Evolutionary conservation across 176 grass and related monocot species (phyloP), one percentile per base, ranked within the genome.

Genomic region (Microstegium vimineum): DNA sequence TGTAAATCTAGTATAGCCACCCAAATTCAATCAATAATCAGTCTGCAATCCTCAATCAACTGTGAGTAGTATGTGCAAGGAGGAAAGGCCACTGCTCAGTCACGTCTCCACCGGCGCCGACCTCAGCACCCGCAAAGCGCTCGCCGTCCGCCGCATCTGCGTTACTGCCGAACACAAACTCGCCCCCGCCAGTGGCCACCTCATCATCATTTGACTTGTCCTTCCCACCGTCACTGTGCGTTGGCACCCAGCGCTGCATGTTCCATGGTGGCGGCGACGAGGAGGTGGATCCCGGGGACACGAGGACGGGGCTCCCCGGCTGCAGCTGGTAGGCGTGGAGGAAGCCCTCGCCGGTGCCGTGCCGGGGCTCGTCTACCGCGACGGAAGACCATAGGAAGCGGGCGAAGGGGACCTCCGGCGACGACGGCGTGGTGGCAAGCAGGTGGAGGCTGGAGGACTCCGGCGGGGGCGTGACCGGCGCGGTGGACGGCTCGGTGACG

Each of bases 381-480:
- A 5, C 18, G 42, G 86, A 88, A 2, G 77, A 82, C 45, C 67
- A 64, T 5, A 92, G 74, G 80, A 94, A 84, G 43, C 83, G 63
- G 0, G 93, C 93, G 83, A 90, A 95, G n/a, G 93, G 93, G 10
- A 95, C 93, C 77, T 95, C 93, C n/a, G 93, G 93, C 34, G 90
- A 95, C 23, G 89, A 85, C 20, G 93, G 89, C 51, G 60, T 91
- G 56, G 92, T 94, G 37, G 36, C 34, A 5, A 15, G 27, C 45
- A 75, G 71, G 41, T 66, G 59, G 40, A 90, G 47, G 60, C 83
- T 4, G 18, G 51, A 59, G 18, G 51, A 59, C 74, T 93, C 91
- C 8, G 70, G 57, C 32, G 88, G 90, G 0, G 93, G 93, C 22
- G 93, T 95, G 22, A 90, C 64, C n/a, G 93, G 90, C 33, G 93